Percentiles rank a stretch among this genome's conserved stretches.
phyloP scores from a whole-genome alignment of 768 basidiomycete genomes.

The Zangia roseola region DNA sequence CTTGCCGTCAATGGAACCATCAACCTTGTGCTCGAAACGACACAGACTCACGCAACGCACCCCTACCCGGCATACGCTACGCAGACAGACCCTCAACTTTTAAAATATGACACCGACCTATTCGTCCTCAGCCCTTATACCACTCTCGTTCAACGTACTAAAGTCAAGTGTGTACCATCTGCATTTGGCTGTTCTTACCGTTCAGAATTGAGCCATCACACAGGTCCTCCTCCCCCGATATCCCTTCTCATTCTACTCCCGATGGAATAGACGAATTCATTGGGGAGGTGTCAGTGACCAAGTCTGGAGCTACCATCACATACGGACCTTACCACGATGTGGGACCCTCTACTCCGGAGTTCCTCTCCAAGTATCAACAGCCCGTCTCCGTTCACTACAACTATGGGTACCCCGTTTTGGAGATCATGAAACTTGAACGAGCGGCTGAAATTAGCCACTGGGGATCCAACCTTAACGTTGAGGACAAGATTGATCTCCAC shows the following conservation, averaged over 20 bases:
- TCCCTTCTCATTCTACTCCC: conserved; percentile 73
- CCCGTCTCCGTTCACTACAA: conserved; percentile 74
- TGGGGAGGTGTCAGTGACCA: conserved; percentile 58
- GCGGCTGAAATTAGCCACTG: conserved; percentile 93
- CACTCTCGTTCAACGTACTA: conserved; percentile 80
- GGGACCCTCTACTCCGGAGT: conserved; percentile 57
- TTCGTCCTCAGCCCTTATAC: conserved; percentile 84
- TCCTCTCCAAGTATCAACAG: conserved; percentile 62
- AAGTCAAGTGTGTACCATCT: conserved; percentile 64
- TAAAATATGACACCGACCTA: conserved; percentile 74
- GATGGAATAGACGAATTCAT: conserved; percentile 58
- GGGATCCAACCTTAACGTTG: conserved; percentile 92
- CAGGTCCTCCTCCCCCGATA: conserved; percentile 69
- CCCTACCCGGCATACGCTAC: conserved; percentile 73
- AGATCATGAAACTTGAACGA: conserved; percentile 70
- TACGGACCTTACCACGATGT: conserved; percentile 87
- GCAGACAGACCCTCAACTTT: conserved; percentile 75
- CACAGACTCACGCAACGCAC: conserved; percentile 73
- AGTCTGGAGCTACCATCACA: conserved; percentile 77
- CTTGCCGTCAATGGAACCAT: conserved; percentile 58
- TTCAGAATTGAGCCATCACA: conserved; percentile 2
- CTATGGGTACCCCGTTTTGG: conserved; percentile 78
- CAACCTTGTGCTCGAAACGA: conserved; percentile 76
- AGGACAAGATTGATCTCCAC: conserved; percentile 81
- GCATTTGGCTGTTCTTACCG: neutral